phyloP scores from a whole-genome alignment of 2,329 filamentous ascomycete genomes.

The Didymellaceae sp. region DNA sequence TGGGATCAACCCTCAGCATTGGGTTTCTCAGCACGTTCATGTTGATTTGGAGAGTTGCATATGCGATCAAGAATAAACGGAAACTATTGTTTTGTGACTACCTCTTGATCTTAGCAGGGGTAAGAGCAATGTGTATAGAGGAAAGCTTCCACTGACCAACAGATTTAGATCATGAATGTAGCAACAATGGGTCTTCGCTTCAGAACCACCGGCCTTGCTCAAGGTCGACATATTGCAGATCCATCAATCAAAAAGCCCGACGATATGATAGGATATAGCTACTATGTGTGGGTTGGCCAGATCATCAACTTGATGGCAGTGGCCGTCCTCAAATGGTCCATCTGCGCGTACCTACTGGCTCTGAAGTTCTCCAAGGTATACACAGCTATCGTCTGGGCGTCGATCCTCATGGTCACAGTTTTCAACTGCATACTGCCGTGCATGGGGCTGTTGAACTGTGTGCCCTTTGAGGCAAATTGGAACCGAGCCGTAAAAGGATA shows the following conservation, averaged over 20 bases:
- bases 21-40: slow-evolving; percentile 24
- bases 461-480: slow-evolving; percentile 40
- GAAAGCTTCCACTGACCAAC: background rate
- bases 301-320: slow-evolving; percentile 36
- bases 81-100: slow-evolving; percentile 34
- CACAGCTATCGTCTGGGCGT: slow-evolving; percentile 29
- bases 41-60: slow-evolving; percentile 31
- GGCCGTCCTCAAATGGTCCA: slow-evolving; percentile 34
- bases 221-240: slow-evolving; percentile 33
- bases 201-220: slow-evolving; percentile 22
- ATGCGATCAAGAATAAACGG: slow-evolving; percentile 25
- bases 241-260: slow-evolving; percentile 27
- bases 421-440: slow-evolving; percentile 34
- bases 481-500: slow-evolving; percentile 26
- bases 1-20: slow-evolving; percentile 23
- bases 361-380: slow-evolving; percentile 34
- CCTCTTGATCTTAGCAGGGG: slow-evolving; percentile 28
- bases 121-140: slow-evolving; percentile 11
- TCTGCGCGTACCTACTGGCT: slow-evolving; percentile 36
- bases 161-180: slow-evolving; percentile 25
- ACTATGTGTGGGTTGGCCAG: slow-evolving; percentile 31
- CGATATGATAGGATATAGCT: slow-evolving; percentile 27
- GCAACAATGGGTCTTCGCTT: slow-evolving; percentile 23
- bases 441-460: slow-evolving; percentile 28
- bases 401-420: slow-evolving; percentile 31